Base-by-base conservation (phyloP, 805 yeast species). In the Blastobotrys chiropterorum region DNA sequence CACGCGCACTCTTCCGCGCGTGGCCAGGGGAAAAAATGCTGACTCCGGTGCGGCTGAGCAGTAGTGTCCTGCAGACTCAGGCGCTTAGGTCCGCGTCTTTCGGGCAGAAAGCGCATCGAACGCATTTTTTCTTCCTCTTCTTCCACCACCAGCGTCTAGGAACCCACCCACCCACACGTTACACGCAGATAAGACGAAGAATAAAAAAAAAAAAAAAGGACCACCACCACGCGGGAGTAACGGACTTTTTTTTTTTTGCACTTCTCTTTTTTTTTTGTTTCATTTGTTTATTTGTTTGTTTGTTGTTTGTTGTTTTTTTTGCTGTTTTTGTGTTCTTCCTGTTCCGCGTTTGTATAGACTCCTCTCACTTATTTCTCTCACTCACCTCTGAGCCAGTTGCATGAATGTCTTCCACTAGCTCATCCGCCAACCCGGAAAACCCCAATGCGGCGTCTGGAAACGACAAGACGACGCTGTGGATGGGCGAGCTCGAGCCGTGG, bases 401-500 rank as follows among this genome's bases (percentile, higher is more conserved):
- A 30, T 42, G 58, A 21, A 51, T 54, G 47, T 57, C 52, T n/a
- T 58, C 53, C 3, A 48, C 50, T 43, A 48, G 57, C n/a, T 49
- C 45, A 15, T n/a, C 40, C 15, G n/a, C 8, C 30, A 39, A 38
- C 26, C 30, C 3, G 22, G 11, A 42, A 8, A 42, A 42, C 22
- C 16, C 16, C 44, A 42, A 15, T 20, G 16, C n/a, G n/a, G n/a
- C n/a, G n/a, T n/a, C n/a, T n/a, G 50, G 51, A 40, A 66, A 62
- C 46, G 53, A 62, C 7, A 67, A 66, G 53, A 62, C 65, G 17
- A 65, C 70, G 8, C 63, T 67, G 34, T 67, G 71, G 71, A 90
- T 90, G 96, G 97, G 97, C 19, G 97, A 88, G 61, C 70, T 90
- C 44, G 96, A 89, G 59, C 86, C 86, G 7, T 73, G 78, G 65